Percentiles rank a stretch among this genome's conserved stretches.
These are phyloP conservation scores for Prunus mongolica DNA, from an alignment of 306 rosid species.

Conservation along the genomic window DNA sequence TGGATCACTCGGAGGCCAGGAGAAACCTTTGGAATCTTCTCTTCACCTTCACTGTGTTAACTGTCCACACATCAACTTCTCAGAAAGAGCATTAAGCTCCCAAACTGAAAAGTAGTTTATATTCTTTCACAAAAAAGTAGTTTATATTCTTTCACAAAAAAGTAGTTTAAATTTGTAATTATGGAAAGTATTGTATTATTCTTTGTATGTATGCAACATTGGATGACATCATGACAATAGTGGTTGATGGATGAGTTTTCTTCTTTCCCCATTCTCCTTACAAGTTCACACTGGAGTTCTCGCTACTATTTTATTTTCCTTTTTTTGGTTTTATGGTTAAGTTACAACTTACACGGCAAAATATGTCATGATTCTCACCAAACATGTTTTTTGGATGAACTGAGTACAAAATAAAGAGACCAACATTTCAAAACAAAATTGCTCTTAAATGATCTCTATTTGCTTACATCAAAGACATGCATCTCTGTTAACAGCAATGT, in stretches of 20 bases:
- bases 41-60: not conserved
- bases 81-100: not conserved
- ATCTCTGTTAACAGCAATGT: not conserved
- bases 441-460: not conserved
- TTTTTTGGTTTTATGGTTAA: not conserved
- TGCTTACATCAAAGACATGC: not conserved
- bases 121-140: not conserved
- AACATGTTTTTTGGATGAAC: not conserved
- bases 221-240: not conserved
- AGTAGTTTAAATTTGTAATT: not conserved
- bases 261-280: not conserved
- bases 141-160: not conserved
- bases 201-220: not conserved
- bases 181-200: not conserved
- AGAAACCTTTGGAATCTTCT: not conserved
- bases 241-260: not conserved
- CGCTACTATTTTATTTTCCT: not conserved
- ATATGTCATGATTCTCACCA: not conserved
- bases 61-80: not conserved
- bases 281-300: not conserved
- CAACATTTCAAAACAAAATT: not conserved
- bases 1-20: not conserved
- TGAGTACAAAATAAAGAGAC: not conserved
- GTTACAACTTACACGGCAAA: not conserved
- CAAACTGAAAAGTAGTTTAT: not conserved